These are phyloP conservation scores for Nyctanthes arbortristis DNA, from an alignment of 257 asterid species.

Conservation along the genomic window DNA sequence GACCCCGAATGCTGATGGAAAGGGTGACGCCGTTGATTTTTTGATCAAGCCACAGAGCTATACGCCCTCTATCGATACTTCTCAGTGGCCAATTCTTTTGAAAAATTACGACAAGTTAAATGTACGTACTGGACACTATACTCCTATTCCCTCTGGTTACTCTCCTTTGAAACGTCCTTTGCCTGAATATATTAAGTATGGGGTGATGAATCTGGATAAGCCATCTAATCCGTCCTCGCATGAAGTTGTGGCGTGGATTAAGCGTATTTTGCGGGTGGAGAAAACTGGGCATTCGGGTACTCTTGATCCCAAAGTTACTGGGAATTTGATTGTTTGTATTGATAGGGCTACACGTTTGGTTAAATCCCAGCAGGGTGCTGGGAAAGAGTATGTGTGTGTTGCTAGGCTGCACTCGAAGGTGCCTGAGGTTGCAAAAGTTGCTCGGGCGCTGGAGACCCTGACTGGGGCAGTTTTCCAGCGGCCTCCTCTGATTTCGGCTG, in stretches of 20 bases:
- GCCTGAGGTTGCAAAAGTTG: slow-evolving; percentile 71
- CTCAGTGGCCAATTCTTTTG: slow-evolving; percentile 89
- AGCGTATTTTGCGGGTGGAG: slow-evolving; percentile 80
- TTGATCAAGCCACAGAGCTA: slow-evolving; percentile 78
- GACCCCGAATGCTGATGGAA: slow-evolving; percentile 16
- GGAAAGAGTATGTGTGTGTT: slow-evolving; percentile 86
- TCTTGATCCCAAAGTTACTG: slow-evolving; percentile 91
- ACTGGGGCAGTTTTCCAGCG: slow-evolving; percentile 96
- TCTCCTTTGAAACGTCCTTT: slow-evolving; percentile 87
- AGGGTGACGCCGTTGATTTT: slow-evolving; percentile 40
- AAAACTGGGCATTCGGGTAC: slow-evolving; percentile 98
- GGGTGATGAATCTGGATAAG: slow-evolving; percentile 77
- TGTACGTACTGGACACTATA: slow-evolving; percentile 92
- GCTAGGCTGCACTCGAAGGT: slow-evolving; percentile 84
- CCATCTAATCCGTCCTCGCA: slow-evolving; percentile 95
- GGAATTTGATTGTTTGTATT: slow-evolving; percentile 85
- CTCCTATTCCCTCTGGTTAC: slow-evolving; percentile 84
- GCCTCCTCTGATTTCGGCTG: slow-evolving; percentile 93
- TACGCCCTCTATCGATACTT: slow-evolving; percentile 80
- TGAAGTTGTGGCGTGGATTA: slow-evolving; percentile 96
- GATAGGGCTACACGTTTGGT: slow-evolving; percentile 94
- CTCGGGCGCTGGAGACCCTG: slow-evolving; percentile 78
- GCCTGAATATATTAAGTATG: slow-evolving; percentile 75
- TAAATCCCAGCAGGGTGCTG: slow-evolving; percentile 96
- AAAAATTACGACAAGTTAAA: slow-evolving; percentile 84